A percentile compares a stretch with the other conserved stretches of the same genome.
These are phyloP conservation scores for Mycosphaerella sp. DNA, from an alignment of 2,329 filamentous ascomycete species.

Conservation along the genomic window DNA sequence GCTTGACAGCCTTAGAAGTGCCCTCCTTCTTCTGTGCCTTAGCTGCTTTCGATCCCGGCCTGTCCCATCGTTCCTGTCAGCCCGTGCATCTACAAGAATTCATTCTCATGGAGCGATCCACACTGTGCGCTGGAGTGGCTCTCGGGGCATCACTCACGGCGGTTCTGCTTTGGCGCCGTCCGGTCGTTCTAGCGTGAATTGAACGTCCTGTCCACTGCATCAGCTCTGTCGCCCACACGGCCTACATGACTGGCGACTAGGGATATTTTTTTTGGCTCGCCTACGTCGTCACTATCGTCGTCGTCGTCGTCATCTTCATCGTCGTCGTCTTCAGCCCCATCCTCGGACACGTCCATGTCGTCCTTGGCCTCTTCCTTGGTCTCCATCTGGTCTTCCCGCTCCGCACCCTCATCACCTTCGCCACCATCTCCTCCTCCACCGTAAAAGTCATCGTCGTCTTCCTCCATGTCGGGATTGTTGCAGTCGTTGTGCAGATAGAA, in stretches of 20 bases:
- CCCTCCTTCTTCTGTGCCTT: constrained; percentile 16
- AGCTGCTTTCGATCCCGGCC: constrained; percentile 17
- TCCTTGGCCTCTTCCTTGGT: constrained; percentile 22
- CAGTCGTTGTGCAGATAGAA: neutral
- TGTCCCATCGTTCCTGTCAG: constrained; percentile 3
- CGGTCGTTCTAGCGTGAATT: constrained; percentile 48
- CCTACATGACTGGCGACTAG: neutral
- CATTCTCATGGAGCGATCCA: neutral
- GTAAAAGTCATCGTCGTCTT: constrained; percentile 50
- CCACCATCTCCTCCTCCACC: constrained; percentile 19
- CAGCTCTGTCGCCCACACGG: constrained; percentile 4
- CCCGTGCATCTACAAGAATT: neutral
- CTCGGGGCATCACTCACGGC: constrained; percentile 11
- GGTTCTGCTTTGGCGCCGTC: constrained; percentile 30
- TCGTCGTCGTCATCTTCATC: constrained; percentile 13
- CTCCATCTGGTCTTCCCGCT: constrained; percentile 26
- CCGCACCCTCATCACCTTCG: constrained; percentile 15
- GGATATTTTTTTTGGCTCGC: neutral
- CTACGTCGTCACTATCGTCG: constrained; percentile 38
- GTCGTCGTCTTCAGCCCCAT: constrained; percentile 37
- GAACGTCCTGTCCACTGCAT: constrained; percentile 40
- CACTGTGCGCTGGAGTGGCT: too few relatives aligned
- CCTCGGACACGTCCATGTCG: constrained; percentile 41
- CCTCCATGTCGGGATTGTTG: constrained; percentile 37
- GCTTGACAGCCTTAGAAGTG: constrained; percentile 8